Evolutionary conservation across 2,329 filamentous ascomycete species (phyloP).

Genomic region (Orbilia ellipsospora): DNA sequence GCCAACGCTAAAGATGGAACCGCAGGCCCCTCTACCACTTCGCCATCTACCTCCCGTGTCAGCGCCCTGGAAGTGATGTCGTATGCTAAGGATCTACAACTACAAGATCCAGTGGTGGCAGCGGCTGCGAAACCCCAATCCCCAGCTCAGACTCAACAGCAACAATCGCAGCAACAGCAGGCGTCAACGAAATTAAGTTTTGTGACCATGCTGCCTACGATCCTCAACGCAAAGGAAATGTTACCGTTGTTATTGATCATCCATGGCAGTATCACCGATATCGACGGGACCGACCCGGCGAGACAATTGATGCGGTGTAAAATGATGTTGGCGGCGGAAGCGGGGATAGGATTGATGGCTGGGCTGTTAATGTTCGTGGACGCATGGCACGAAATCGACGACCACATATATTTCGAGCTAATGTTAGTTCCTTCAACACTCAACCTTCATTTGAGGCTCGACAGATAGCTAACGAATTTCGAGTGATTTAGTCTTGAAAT

Average conservation of each 20-base stretch:
- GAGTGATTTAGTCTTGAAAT: slow-evolving; percentile 55
- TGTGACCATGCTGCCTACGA: slow-evolving; percentile 59
- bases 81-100: slow-evolving; percentile 36
- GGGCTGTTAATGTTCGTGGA: slow-evolving; percentile 59
- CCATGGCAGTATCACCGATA: slow-evolving; percentile 58
- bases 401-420: slow-evolving; percentile 59
- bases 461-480: slow-evolving; percentile 12
- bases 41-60: slow-evolving; percentile 4
- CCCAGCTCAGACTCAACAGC: background rate
- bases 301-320: slow-evolving; percentile 60
- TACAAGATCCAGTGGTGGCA: slow-evolving; percentile 21
- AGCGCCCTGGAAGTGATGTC: slow-evolving; percentile 12
- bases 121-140: slow-evolving; percentile 9
- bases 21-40: background rate
- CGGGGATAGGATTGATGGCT: slow-evolving; percentile 57
- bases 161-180: slow-evolving; percentile 8
- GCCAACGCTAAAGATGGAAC: slow-evolving; percentile 11
- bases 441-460: too few relatives aligned
- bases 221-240: slow-evolving; percentile 59
- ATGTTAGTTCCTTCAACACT: slow-evolving; percentile 53
- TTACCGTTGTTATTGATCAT: slow-evolving; percentile 59
- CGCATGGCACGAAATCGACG: slow-evolving; percentile 59
- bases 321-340: slow-evolving; percentile 59
- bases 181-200: slow-evolving; percentile 56
- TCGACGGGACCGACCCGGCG: slow-evolving; percentile 58